Conservation (phyloP, 345 rosid genomes). For the Nephelium lappaceum region DNA sequence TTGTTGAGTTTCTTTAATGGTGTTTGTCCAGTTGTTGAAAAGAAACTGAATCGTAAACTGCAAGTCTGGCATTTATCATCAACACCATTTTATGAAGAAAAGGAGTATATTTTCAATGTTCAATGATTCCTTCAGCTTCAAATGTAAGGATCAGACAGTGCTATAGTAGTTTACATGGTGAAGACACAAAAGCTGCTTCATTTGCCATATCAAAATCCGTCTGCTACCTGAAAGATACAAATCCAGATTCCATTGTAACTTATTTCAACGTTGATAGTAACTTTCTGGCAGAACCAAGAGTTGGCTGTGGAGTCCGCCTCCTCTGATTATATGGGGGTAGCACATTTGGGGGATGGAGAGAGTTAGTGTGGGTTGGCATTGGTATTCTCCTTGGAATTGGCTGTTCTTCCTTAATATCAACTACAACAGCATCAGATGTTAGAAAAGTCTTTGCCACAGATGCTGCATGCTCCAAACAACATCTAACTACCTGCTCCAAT, state of each 20-base stretch:
- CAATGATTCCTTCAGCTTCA: not conserved
- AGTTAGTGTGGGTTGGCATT: constrained; percentile 39
- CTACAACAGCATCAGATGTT: constrained; percentile 78
- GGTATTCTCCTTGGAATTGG: constrained; percentile 53
- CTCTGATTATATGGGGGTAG: constrained; percentile 35
- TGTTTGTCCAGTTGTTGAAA: not conserved
- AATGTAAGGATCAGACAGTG: not conserved
- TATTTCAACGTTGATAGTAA: constrained; percentile 8
- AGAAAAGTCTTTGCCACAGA: constrained; percentile 86
- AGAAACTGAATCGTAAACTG: constrained; percentile 4
- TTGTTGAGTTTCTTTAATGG: not conserved
- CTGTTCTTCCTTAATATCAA: constrained; percentile 59
- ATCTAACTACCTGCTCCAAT: constrained; percentile 74
- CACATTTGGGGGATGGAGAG: constrained; percentile 13
- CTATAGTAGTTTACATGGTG: no score
- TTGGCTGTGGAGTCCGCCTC: constrained; percentile 16
- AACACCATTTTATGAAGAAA: not conserved
- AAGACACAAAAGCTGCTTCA: not conserved
- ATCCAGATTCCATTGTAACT: not conserved
- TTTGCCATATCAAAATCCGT: not conserved
- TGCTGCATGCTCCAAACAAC: constrained; percentile 90
- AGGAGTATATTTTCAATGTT: not conserved
- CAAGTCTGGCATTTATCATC: not conserved
- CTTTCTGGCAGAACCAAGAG: not conserved
- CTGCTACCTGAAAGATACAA: no score